phyloP scores from a whole-genome alignment of 345 rosid species.

The Eucalyptus cloeziana region DNA sequence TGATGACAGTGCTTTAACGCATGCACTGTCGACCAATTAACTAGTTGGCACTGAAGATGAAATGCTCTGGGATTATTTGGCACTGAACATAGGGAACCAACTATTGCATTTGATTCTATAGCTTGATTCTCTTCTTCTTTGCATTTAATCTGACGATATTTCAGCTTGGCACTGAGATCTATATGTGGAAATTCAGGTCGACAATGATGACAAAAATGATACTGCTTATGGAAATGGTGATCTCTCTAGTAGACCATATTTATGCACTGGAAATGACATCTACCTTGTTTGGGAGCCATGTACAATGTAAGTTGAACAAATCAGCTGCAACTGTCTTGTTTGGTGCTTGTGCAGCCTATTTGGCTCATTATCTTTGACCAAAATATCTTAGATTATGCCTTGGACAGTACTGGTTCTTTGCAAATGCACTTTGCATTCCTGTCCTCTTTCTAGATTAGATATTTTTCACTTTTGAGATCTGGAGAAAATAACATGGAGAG shows the following conservation, averaged over 20 bases:
- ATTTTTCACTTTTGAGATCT: background rate
- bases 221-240: slow-evolving; percentile 9
- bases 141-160: background rate
- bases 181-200: slow-evolving; percentile 14
- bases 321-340: background rate
- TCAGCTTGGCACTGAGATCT: background rate
- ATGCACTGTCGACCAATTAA: background rate
- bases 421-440: background rate
- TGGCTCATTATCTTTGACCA: background rate
- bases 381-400: background rate
- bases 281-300: slow-evolving; percentile 84
- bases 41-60: background rate
- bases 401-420: background rate
- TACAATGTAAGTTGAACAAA: slow-evolving; percentile 47
- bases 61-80: background rate
- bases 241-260: slow-evolving; percentile 40
- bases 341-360: background rate
- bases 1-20: background rate
- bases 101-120: background rate
- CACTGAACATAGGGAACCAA: background rate
- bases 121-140: background rate
- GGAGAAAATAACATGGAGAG: background rate
- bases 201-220: slow-evolving; percentile 9
- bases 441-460: background rate
- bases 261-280: slow-evolving; percentile 85